Base-by-base conservation (phyloP, 1,284 basidiomycete genomes). In the Laetiporus sulphureus region DNA sequence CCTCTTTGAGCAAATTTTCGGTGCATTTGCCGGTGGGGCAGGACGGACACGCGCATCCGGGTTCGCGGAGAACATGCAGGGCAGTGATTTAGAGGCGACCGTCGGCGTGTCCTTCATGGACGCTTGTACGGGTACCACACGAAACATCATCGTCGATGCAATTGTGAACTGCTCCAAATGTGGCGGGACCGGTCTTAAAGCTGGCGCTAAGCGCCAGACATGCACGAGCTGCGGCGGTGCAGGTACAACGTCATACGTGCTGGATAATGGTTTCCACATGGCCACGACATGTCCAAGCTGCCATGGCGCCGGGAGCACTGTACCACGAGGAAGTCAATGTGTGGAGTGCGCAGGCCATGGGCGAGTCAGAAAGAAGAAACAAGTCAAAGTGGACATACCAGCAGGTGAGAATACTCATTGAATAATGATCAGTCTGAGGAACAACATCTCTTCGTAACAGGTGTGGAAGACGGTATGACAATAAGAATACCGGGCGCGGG, bases 231-330 rank as follows among this genome's bases (percentile, higher is more conserved):
- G 96, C 65, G 75, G 81, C 40, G 96, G 96, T 35, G 79, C 86
- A 10, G 96, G 96, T 20, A 83, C 86, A 33, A 78, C 84, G 60
- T 91, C 92, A 11, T 98, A 91, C 65, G 85, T 94, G 42, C 82
- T 99, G 55, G 85, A 93, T 62, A 83, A 77, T 60, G 96, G 96
- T 13, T 99, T 99, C 79, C 90, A 94, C 61, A 96, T 99, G 92
- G 85, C 93, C 10, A 90, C 83, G 52, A 94, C 92, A 19, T 99
- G 96, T 65, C 72, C 73, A 40, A 64, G 76, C 19, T 99, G 96
- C 65, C 71, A 77, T 19, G 96, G 96, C n/a, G 71, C 77, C 12
- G 96, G 96, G 13, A 77, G 77, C 25, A 79, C 77, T 3, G 79
- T 97, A 22, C 90, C 92, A 42, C 79, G 79, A 12, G 81, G 77